These are phyloP conservation scores for Wickerhamiella parazyma DNA, from an alignment of 805 yeast species.

Conservation along the genomic window DNA sequence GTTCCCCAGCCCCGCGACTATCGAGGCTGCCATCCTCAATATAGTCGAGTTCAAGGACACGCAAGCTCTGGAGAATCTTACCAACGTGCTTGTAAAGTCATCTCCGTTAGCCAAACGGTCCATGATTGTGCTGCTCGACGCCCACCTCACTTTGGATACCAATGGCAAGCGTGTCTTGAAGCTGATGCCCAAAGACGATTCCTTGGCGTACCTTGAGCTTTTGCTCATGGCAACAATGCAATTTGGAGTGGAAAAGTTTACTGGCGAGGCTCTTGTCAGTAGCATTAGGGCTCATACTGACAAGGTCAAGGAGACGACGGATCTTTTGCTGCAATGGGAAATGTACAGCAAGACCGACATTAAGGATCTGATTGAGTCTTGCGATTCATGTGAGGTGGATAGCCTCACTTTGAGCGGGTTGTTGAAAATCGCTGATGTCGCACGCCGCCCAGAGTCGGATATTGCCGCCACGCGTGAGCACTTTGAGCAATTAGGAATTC, in stretches of 20 bases:
- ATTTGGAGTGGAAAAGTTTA: conserved; percentile 16
- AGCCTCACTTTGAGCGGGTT: conserved; percentile 19
- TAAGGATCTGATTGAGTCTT: conserved; percentile 11
- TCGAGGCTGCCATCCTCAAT: conserved; percentile 1
- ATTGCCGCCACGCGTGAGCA: conserved; percentile 18
- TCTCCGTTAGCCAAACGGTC: conserved; percentile 8
- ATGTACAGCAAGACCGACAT: conserved; percentile 18
- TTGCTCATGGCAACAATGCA: conserved; percentile 20
- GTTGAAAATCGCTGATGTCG: conserved; percentile 21
- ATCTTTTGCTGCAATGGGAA: conserved; percentile 26
- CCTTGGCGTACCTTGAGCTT: conserved; percentile 21
- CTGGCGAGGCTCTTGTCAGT: conserved; percentile 10
- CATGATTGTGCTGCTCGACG: conserved; percentile 16
- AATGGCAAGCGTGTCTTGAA: conserved; percentile 14
- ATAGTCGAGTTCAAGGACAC: background rate
- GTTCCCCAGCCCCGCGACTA: background rate
- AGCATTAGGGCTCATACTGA: conserved; percentile 5
- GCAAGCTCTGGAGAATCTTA: background rate
- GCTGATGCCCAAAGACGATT: conserved; percentile 9
- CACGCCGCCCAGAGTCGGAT: conserved; percentile 19
- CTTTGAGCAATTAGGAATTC: conserved; percentile 27
- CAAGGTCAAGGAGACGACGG: conserved; percentile 27
- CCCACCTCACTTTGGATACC: conserved; percentile 14
- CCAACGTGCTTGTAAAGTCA: conserved; percentile 9
- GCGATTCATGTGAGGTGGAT: conserved; percentile 18